A percentile compares a stretch with the other conserved stretches of the same genome.
phyloP scores from a whole-genome alignment of 768 basidiomycete genomes.

The Termitomyces bulborhizus region DNA sequence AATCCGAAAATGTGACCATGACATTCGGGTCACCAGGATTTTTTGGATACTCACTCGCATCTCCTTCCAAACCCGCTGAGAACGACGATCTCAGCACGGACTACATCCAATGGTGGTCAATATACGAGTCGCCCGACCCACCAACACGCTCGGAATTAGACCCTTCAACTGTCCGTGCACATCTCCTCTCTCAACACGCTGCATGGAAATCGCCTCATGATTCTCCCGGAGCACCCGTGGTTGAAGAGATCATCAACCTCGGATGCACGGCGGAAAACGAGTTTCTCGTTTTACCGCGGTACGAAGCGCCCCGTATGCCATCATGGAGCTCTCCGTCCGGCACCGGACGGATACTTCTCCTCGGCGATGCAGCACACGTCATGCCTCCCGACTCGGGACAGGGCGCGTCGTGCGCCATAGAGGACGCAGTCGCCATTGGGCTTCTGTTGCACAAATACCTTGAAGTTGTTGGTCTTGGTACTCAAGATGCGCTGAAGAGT shows the following conservation, averaged over 20 bases:
- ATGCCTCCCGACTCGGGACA: conserved; percentile 39
- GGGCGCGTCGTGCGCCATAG: conserved; percentile 32
- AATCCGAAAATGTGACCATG: conserved; percentile 26
- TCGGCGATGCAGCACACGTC: conserved; percentile 39
- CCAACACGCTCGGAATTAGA: conserved; percentile 20
- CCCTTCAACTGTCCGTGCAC: conserved; percentile 17
- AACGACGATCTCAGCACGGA: conserved; percentile 4
- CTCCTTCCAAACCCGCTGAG: conserved; percentile 9
- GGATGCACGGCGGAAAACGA: conserved; percentile 19
- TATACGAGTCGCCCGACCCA: conserved; percentile 25
- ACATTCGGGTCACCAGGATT: conserved; percentile 32
- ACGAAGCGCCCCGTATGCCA: conserved; percentile 28
- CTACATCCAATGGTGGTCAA: conserved; percentile 36
- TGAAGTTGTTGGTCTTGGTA: conserved; percentile 3
- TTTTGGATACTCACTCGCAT: conserved; percentile 28
- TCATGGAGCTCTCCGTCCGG: conserved; percentile 25
- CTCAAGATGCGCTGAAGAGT: conserved; percentile 10
- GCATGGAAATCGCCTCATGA: conserved; percentile 31
- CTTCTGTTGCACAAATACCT: conserved; percentile 9
- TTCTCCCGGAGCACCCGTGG: conserved; percentile 15
- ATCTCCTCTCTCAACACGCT: conserved; percentile 25
- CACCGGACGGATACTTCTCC: conserved; percentile 28
- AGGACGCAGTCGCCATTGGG: conserved; percentile 29
- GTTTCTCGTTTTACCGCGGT: conserved; percentile 30
- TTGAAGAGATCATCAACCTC: conserved; percentile 21